Evolutionary conservation across 176 grass and related monocot genomes (phyloP).

Genomic region (Avena insularis): DNA sequence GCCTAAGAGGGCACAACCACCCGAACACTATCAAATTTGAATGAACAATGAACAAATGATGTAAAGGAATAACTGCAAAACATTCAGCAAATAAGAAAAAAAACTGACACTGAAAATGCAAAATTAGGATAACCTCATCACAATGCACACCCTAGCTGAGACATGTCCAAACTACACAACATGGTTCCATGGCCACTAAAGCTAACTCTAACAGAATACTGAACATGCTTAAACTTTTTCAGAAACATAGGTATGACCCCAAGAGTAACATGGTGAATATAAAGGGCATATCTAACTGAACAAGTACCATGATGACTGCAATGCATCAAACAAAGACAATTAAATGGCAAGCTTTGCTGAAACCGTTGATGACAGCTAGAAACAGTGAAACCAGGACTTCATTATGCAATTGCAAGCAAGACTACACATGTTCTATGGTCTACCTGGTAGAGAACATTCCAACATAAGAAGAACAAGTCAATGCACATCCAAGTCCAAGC

Average conservation of each 20-base stretch:
- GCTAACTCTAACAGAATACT: neutral
- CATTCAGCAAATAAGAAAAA: no score
- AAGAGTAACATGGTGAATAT: neutral
- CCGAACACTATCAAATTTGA: neutral
- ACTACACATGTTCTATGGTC: neutral
- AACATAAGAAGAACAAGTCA: neutral
- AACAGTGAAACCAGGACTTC: neutral
- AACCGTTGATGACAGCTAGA: neutral
- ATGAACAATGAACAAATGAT: neutral
- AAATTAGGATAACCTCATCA: no score
- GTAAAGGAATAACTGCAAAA: neutral
- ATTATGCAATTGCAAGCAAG: slow-evolving; percentile 17
- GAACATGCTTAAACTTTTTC: slow-evolving; percentile 1
- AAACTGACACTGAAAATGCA: no score
- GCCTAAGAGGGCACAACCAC: neutral
- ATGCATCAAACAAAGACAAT: neutral
- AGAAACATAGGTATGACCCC: neutral
- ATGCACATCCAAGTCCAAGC: slow-evolving; percentile 3
- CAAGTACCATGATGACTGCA: neutral
- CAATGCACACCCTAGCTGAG: neutral
- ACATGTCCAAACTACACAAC: neutral
- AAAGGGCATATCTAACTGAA: neutral
- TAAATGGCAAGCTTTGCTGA: neutral
- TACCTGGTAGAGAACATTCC: neutral
- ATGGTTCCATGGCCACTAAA: neutral